Evolutionary conservation across 345 rosid species (phyloP).

Genomic region (Anacardium occidentale): DNA sequence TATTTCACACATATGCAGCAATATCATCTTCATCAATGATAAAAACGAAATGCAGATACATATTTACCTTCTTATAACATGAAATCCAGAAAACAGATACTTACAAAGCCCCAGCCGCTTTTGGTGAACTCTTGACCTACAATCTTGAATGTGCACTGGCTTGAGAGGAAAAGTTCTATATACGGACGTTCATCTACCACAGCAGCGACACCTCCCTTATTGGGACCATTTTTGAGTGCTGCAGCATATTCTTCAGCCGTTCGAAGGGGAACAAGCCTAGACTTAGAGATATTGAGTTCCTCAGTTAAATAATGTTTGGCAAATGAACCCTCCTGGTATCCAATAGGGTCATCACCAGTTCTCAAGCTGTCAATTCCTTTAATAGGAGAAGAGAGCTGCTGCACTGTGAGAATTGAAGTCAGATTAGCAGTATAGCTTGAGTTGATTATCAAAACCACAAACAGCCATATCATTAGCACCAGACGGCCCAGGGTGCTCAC

Average conservation of each 20-base stretch:
- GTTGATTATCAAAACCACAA: slow-evolving; percentile 25
- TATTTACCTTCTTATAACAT: too few relatives aligned
- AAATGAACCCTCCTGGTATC: slow-evolving; percentile 23
- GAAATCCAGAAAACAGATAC: not conserved
- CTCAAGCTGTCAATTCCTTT: not conserved
- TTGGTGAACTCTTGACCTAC: slow-evolving; percentile 25
- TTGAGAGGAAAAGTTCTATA: slow-evolving; percentile 22
- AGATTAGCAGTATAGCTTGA: slow-evolving; percentile 33
- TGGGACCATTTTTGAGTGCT: not conserved
- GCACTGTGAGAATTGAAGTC: slow-evolving; percentile 24
- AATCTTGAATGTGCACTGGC: slow-evolving; percentile 11
- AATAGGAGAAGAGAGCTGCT: slow-evolving; percentile 18
- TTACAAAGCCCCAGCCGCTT: slow-evolving; percentile 24
- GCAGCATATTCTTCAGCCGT: slow-evolving; percentile 12
- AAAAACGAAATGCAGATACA: too few relatives aligned
- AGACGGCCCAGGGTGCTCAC: slow-evolving; percentile 11
- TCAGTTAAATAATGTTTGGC: slow-evolving; percentile 11
- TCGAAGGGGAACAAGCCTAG: slow-evolving; percentile 18
- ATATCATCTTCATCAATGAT: too few relatives aligned
- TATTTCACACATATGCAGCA: too few relatives aligned
- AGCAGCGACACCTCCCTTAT: slow-evolving; percentile 20
- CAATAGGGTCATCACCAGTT: slow-evolving; percentile 6
- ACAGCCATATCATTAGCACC: slow-evolving; percentile 23
- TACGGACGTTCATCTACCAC: slow-evolving; percentile 23
- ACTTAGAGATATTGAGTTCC: slow-evolving; percentile 4